Evolutionary conservation across 768 basidiomycete species (phyloP), one percentile per base, ranked within the genome.

Genomic region (Collybia mongolica): DNA sequence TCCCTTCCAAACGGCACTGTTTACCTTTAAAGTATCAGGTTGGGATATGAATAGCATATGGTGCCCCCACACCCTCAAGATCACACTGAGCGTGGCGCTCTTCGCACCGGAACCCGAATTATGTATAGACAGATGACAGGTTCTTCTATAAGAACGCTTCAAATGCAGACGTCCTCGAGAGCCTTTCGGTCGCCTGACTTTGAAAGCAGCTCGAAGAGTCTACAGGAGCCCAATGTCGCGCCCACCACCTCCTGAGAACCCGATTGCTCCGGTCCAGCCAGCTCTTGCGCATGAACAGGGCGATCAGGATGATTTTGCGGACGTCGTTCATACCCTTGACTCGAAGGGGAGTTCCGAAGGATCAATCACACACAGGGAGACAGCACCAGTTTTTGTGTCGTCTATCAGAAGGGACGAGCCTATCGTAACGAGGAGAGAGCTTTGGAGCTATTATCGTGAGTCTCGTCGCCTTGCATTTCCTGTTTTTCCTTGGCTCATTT

Each of bases 371-470:
- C 43, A 58, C 63, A 32, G 52, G 58, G 32, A 32, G n/a, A 46
- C 55, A 20, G 51, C 61, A 11, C 54, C 63, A 5, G 43, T 48
- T 3, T 72, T 75, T 42, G 64, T 79, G 1, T 73, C 73, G 0
- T 65, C 71, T 0, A 68, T 77, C 35, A 63, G 53, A 39, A 69
- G 72, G 53, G 68, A 83, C 38, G 89, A 87, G 48, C 89, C 89
- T 0, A 61, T 85, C 6, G 88, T 90, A 4, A 88, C 84, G 15
- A 74, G 83, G 43, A 78, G 65, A 60, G 90, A 92, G 61, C 69
- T 92, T 6, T 92, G 89, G 90, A 82, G 81, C 46, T 92, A 90
- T 60, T 90, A 90, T 63, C 54, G 88, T 88, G 43, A 26, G 82
- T 79, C 17, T 35, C 26, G 37, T 28, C 32, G 38, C 49, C 56